phyloP scores from a whole-genome alignment of 768 basidiomycete genomes.

The Multifurca ochricompacta region DNA sequence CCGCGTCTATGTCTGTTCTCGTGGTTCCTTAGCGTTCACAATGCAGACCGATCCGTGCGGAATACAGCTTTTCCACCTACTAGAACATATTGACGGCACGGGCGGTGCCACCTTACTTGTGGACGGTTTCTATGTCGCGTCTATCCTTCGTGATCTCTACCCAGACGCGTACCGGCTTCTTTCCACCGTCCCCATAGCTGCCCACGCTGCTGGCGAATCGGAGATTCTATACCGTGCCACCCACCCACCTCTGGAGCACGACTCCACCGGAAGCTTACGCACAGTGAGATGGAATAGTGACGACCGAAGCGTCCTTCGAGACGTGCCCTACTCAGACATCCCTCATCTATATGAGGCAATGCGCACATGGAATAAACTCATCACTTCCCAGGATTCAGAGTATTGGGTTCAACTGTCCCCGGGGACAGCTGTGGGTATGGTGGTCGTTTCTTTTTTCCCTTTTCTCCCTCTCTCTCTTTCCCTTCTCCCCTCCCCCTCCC shows the following conservation, averaged over 20 bases:
- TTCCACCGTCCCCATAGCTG: slow-evolving; percentile 58
- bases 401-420: slow-evolving; percentile 88
- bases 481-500: neutral
- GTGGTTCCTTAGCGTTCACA: neutral
- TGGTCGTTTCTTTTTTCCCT: neutral
- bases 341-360: slow-evolving; percentile 68
- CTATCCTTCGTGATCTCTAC: slow-evolving; percentile 62
- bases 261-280: slow-evolving; percentile 49
- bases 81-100: slow-evolving; percentile 70
- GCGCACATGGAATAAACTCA: slow-evolving; percentile 62
- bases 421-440: slow-evolving; percentile 77
- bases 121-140: slow-evolving; percentile 90
- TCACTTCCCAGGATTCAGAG: slow-evolving; percentile 77
- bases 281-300: slow-evolving; percentile 94
- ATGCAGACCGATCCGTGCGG: slow-evolving; percentile 85
- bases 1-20: neutral
- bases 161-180: slow-evolving; percentile 66
- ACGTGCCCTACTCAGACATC: slow-evolving; percentile 49
- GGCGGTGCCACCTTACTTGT: slow-evolving; percentile 91
- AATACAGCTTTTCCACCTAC: slow-evolving; percentile 92
- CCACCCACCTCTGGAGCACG: slow-evolving; percentile 69
- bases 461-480: neutral
- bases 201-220: slow-evolving; percentile 84
- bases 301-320: slow-evolving; percentile 76
- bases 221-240: slow-evolving; percentile 46